Percentiles rank a stretch among this genome's conserved stretches.
Evolutionary conservation across 306 rosid genomes (phyloP).

Genomic region (Dicorynia guianensis): DNA sequence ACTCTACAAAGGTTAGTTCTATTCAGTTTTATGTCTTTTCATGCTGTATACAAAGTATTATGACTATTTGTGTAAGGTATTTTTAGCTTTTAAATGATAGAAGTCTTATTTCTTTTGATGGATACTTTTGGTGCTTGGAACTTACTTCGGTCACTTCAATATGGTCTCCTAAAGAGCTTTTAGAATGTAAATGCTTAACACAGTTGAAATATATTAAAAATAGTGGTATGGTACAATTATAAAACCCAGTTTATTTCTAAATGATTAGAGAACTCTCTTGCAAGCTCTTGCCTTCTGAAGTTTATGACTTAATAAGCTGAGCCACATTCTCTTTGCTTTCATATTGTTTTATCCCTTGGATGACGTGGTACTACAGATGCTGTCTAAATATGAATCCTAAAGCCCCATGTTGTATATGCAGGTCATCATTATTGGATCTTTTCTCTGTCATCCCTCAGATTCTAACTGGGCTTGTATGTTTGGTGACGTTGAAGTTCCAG

Average conservation of each 20-base stretch:
- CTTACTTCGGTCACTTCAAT: conserved; percentile 8
- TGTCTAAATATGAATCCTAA: conserved; percentile 39
- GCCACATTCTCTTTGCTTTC: conserved; percentile 20
- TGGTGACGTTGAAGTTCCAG: conserved; percentile 82
- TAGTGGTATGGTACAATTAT: conserved; percentile 1
- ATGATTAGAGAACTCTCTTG: conserved; percentile 25
- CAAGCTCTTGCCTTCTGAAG: conserved; percentile 29
- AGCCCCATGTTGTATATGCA: conserved; percentile 47
- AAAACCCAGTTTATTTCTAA: conserved; percentile 3
- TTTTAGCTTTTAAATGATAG: conserved; percentile 23
- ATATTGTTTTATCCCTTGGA: neutral
- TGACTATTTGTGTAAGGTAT: conserved; percentile 28
- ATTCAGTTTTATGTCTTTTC: conserved; percentile 30
- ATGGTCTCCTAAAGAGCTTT: conserved; percentile 9
- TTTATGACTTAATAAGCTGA: conserved; percentile 15
- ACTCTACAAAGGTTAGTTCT: conserved; percentile 72
- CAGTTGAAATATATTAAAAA: conserved; percentile 34
- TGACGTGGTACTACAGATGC: conserved; percentile 33
- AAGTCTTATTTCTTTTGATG: conserved; percentile 34
- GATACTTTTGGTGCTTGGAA: conserved; percentile 26
- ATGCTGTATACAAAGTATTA: conserved; percentile 32
- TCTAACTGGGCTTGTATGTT: conserved; percentile 92
- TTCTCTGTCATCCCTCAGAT: conserved; percentile 72
- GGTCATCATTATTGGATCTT: conserved; percentile 86
- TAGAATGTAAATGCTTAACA: conserved; percentile 19